Percentiles rank a stretch among this genome's conserved stretches.
Conservation (phyloP, 768 basidiomycete genomes). For the Tubosaeta brunneosetosa region DNA sequence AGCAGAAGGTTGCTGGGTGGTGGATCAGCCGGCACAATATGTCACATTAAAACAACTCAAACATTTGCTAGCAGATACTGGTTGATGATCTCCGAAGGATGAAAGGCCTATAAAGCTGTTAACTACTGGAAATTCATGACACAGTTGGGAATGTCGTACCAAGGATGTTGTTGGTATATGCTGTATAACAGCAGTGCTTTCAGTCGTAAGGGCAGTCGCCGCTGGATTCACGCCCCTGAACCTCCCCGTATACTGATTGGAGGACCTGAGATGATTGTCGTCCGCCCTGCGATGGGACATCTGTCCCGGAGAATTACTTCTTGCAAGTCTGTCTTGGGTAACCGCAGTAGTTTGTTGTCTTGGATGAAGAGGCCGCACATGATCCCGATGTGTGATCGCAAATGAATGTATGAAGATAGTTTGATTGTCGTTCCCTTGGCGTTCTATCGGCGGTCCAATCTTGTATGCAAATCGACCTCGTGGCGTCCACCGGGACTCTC, state of each 20-base stretch:
- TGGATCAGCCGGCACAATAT: background rate
- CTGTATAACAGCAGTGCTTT: background rate
- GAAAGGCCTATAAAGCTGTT: background rate
- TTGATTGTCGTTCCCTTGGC: background rate
- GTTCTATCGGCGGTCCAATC: background rate
- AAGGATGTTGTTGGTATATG: background rate
- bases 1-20: background rate
- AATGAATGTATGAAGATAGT: conserved; percentile 1
- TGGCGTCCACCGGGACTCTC: background rate
- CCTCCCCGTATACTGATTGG: background rate
- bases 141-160: background rate
- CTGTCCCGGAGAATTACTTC: background rate
- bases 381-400: background rate
- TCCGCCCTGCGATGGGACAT: background rate
- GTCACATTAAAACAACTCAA: background rate
- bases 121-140: background rate
- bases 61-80: background rate
- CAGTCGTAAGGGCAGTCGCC: background rate
- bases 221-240: background rate
- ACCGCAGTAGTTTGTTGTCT: background rate
- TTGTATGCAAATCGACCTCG: background rate
- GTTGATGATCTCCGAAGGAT: background rate
- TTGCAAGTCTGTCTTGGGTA: no score
- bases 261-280: background rate
- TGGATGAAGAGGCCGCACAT: background rate